phyloP scores from a whole-genome alignment of 2,329 filamentous ascomycete species.

The Fusarium haematococcum region DNA sequence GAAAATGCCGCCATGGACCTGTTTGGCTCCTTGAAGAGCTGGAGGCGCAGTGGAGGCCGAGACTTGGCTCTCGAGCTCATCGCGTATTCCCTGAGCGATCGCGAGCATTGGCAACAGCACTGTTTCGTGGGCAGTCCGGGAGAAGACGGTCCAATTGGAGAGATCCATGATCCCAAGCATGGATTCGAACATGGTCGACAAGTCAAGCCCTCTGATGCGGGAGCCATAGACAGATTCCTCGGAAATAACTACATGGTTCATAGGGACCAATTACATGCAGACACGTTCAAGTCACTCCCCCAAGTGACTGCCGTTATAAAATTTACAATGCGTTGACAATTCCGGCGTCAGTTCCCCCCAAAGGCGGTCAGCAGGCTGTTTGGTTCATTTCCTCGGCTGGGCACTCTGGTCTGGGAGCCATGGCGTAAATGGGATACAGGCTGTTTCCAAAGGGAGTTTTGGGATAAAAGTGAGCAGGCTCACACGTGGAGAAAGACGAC shows the following conservation, averaged over 20 bases:
- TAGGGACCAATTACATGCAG: too few species aligned
- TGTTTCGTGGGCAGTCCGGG: neutral
- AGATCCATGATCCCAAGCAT: neutral
- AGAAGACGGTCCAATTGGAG: neutral
- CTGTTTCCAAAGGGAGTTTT: neutral
- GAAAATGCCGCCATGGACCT: neutral
- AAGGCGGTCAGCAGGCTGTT: neutral
- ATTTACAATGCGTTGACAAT: neutral
- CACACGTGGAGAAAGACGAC: neutral
- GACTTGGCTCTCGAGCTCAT: conserved; percentile 5
- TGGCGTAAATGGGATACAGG: neutral
- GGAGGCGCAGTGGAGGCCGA: neutral
- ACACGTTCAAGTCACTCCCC: neutral
- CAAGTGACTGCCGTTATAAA: neutral
- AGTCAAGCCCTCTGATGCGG: neutral
- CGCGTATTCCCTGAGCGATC: neutral
- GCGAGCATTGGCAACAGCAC: neutral
- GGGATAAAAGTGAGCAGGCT: neutral
- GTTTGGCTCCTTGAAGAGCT: neutral
- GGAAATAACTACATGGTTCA: too few species aligned
- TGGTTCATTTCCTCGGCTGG: neutral
- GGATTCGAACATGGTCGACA: neutral
- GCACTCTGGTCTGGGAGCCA: neutral
- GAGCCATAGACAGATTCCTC: neutral
- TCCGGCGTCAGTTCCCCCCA: neutral